These are phyloP conservation scores for Coniochaeta pulveracea DNA, from an alignment of 2,329 filamentous ascomycete species.

Conservation along the genomic window DNA sequence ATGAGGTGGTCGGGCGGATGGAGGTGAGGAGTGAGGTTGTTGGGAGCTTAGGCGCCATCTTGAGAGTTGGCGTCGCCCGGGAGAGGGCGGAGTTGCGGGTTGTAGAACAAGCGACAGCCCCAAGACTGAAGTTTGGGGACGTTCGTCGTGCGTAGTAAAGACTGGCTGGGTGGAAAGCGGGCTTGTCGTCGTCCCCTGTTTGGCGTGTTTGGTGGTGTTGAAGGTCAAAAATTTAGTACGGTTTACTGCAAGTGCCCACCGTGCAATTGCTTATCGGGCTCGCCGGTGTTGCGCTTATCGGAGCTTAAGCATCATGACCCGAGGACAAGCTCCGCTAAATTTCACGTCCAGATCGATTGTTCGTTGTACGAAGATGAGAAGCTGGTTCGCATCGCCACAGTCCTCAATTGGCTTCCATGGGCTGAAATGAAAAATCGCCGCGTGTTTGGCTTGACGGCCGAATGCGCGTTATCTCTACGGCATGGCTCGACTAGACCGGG, in stretches of 20 bases:
- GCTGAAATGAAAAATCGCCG: slow-evolving; percentile 20
- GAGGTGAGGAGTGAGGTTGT: slow-evolving; percentile 17
- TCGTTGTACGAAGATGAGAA: background rate
- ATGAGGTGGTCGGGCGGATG: slow-evolving; percentile 13
- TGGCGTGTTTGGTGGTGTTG: background rate
- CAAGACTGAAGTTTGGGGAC: background rate
- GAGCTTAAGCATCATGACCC: slow-evolving; percentile 2
- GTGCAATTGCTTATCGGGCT: slow-evolving; percentile 5
- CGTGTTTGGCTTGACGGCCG: slow-evolving; percentile 17
- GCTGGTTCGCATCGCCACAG: background rate
- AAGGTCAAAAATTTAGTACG: slow-evolving; percentile 14
- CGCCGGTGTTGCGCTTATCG: slow-evolving; percentile 7
- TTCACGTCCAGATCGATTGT: slow-evolving; percentile 2
- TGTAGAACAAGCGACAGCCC: background rate
- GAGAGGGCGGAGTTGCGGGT: background rate
- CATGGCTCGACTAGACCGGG: too few relatives aligned
- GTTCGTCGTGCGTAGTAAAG: background rate
- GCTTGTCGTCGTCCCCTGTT: background rate
- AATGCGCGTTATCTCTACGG: slow-evolving; percentile 9
- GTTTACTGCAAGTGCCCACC: slow-evolving; percentile 5
- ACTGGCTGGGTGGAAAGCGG: too few relatives aligned
- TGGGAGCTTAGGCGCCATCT: slow-evolving; percentile 22
- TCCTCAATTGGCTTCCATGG: slow-evolving; percentile 11
- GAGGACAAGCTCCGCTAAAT: background rate
- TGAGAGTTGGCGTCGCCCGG: slow-evolving; percentile 5